Evolutionary conservation across 2,329 filamentous ascomycete genomes (phyloP), one percentile per base, ranked within the genome.

Genomic region (Neonectria punicea): DNA sequence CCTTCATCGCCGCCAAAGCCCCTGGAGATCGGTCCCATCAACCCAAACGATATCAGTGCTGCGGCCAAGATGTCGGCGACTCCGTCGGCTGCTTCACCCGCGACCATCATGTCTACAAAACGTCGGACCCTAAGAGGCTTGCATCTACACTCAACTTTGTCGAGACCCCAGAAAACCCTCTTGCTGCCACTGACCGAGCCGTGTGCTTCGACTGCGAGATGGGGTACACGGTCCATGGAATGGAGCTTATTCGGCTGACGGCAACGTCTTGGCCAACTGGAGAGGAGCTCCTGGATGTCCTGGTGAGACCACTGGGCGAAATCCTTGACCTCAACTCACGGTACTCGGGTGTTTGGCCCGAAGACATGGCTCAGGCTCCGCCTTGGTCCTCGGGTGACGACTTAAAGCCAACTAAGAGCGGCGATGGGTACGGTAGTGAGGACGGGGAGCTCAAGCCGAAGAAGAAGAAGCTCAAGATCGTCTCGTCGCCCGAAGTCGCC

Each of bases 191-290:
- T 1, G 81, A 86, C 57, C 87, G 87, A 39, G 93, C 92, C 2
- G 89, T 98, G 11, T 92, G 90, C 68, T 95, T 99, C 73, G 96
- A 99, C 77, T 98, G 96, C 74, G 96, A 99, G 77, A 99, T 99
- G 96, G 93, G 93, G 5, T 98, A 97, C 76, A 99, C 97, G 0
- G 92, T 93, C 1, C 80, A 91, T 54, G 96, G 97, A 0, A 82
- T 98, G 69, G 96, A 99, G 78, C 86, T 99, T 18, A 90, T 98
- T 61, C 93, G 96, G 9, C 80, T 99, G 3, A 98, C 96, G 0
- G 94, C 93, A 5, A 91, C 95, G 4, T 89, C 91, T 10, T 99
- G 96, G 94, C 95, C 95, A 0, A 83, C 85, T 9, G 92, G 93
- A 20, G 86, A 90, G 57, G 85, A 87, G 57, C 79, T 99, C 0